phyloP scores from a whole-genome alignment of 306 rosid genomes.

The Pterocarpus macrocarpus region DNA sequence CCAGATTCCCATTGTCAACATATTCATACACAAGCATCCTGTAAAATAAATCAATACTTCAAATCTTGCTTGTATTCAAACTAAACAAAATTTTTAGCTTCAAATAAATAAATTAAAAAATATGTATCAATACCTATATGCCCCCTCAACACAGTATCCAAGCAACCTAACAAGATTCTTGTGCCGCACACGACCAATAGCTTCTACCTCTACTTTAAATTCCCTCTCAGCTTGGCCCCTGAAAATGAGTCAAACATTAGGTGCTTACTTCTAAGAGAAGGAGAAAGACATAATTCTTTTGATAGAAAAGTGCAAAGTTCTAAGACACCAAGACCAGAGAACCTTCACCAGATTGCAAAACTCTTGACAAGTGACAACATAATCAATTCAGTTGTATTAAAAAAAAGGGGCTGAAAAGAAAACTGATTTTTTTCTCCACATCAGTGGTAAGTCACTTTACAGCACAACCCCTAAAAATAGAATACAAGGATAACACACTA shows the following conservation, averaged over 20 bases:
- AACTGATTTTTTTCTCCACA: constrained; percentile 47
- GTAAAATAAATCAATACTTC: constrained; percentile 40
- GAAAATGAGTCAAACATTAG: constrained; percentile 39
- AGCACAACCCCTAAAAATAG: constrained; percentile 45
- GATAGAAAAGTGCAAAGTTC: background rate
- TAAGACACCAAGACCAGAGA: constrained; percentile 6
- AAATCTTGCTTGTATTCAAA: constrained; percentile 37
- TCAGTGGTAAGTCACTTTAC: constrained; percentile 51
- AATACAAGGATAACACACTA: constrained; percentile 51
- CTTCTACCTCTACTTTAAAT: constrained; percentile 95
- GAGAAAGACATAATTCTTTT: background rate
- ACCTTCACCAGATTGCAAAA: constrained; percentile 11
- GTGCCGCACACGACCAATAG: constrained; percentile 95
- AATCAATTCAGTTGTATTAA: constrained; percentile 22
- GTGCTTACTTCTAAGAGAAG: constrained; percentile 9
- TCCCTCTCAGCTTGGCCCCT: constrained; percentile 99
- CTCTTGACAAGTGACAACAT: constrained; percentile 16
- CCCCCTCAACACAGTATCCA: constrained; percentile 99
- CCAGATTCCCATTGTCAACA: constrained; percentile 93
- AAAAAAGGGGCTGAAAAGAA: constrained; percentile 44
- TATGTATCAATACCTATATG: constrained; percentile 72
- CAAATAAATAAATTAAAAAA: background rate
- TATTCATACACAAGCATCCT: constrained; percentile 99
- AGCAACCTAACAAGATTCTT: constrained; percentile 97
- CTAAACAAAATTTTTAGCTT: constrained; percentile 24